Evolutionary conservation across 306 rosid species (phyloP).

Genomic region (Malus orientalis): DNA sequence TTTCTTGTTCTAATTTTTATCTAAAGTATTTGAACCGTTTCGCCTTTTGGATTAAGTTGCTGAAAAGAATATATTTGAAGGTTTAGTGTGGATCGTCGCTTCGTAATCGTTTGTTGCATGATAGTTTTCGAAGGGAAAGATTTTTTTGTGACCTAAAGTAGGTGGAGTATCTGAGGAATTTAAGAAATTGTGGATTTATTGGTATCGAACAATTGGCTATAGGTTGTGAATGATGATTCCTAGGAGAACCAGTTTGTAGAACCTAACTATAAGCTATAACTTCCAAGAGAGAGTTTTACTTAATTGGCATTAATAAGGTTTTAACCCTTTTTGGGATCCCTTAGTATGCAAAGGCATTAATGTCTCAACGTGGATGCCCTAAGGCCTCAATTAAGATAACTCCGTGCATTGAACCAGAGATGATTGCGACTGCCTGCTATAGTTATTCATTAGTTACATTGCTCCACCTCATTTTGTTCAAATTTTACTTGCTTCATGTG

Average conservation of each 20-base stretch:
- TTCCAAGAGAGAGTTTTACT: neutral
- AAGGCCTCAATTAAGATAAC: neutral
- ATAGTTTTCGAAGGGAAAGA: neutral
- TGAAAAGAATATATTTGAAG: neutral
- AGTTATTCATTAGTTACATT: slow-evolving; percentile 2
- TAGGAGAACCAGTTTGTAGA: neutral
- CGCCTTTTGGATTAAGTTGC: neutral
- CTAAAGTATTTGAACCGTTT: neutral
- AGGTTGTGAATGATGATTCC: too few species aligned
- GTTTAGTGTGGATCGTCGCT: neutral
- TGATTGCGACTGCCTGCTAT: neutral
- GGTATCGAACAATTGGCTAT: neutral
- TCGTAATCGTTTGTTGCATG: neutral
- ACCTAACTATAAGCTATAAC: neutral
- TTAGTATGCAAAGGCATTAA: neutral
- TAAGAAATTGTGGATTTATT: neutral
- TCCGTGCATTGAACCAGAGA: neutral
- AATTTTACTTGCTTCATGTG: neutral
- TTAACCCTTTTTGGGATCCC: neutral
- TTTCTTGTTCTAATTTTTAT: neutral
- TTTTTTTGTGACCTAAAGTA: neutral
- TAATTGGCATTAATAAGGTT: neutral
- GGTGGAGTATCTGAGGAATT: neutral
- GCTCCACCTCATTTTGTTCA: neutral
- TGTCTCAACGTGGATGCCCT: neutral